Conservation (phyloP, 2,329 filamentous ascomycete species). For the Fusarium sp. region DNA sequence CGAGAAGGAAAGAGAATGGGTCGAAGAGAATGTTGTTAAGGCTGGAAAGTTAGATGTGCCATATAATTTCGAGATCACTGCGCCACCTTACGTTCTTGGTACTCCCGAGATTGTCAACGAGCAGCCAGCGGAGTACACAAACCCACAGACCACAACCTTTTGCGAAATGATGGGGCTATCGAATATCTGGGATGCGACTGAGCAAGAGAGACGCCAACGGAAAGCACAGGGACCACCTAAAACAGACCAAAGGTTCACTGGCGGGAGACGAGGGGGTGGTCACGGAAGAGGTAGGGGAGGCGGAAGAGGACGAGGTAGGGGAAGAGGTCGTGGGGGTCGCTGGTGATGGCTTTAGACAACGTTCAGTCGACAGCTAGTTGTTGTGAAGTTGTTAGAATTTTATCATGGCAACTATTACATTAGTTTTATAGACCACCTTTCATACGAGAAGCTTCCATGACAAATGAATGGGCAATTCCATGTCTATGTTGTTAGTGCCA, state of each 20-base stretch:
- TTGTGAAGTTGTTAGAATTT: background rate
- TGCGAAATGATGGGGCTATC: conserved; percentile 81
- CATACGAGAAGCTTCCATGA: background rate
- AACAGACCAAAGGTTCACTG: conserved; percentile 50
- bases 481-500: background rate
- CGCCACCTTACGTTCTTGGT: conserved; percentile 73
- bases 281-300: conserved; percentile 52
- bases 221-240: conserved; percentile 67
- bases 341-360: conserved; percentile 17
- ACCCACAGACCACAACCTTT: conserved; percentile 85
- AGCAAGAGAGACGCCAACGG: conserved; percentile 73
- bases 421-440: background rate
- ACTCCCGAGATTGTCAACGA: conserved; percentile 67
- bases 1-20: conserved; percentile 78
- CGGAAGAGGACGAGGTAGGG: conserved; percentile 46
- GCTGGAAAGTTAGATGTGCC: conserved; percentile 74
- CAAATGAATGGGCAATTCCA: background rate
- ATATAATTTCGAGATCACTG: conserved; percentile 80
- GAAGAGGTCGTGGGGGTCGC: conserved; percentile 40
- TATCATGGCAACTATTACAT: background rate
- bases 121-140: conserved; percentile 84
- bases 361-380: background rate
- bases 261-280: conserved; percentile 52
- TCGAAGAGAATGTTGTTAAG: conserved; percentile 78
- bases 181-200: conserved; percentile 79